Conservation (phyloP, 192 early-diverging fungal species). For the Backusella psychrophila region DNA sequence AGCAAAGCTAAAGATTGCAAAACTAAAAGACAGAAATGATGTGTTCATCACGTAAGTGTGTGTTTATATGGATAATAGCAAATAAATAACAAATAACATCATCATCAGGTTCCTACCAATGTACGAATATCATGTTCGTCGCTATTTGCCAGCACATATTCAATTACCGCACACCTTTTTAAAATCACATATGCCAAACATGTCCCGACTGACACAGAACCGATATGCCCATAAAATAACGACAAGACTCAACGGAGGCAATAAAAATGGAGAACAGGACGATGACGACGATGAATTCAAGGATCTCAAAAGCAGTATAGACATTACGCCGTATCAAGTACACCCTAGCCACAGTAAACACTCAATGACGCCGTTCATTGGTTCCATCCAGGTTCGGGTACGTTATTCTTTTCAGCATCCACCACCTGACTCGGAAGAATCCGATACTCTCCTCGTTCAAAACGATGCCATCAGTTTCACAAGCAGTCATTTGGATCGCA, state of each 20-base stretch:
- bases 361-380: constrained; percentile 32
- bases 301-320: background rate
- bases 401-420: constrained; percentile 35
- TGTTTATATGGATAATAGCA: background rate
- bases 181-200: constrained; percentile 27
- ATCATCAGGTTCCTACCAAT: constrained; percentile 32
- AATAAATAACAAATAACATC: too few relatives aligned
- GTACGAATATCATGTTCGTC: constrained; percentile 34
- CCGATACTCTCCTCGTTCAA: constrained; percentile 2
- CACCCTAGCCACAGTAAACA: constrained; percentile 30
- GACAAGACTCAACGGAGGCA: background rate
- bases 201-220: constrained; percentile 10
- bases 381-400: constrained; percentile 33
- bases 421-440: constrained; percentile 8
- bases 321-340: background rate
- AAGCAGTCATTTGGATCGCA: background rate
- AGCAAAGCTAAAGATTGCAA: constrained; percentile 35
- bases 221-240: background rate
- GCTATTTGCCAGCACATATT: constrained; percentile 32
- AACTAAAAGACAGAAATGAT: constrained; percentile 23
- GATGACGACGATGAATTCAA: background rate
- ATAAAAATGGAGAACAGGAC: background rate
- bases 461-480: constrained; percentile 4
- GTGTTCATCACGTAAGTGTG: constrained; percentile 37
- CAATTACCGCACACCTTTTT: constrained; percentile 34